Conservation (phyloP, 352 stramenopile species). For the Phytopythium chamaehyphon region DNA sequence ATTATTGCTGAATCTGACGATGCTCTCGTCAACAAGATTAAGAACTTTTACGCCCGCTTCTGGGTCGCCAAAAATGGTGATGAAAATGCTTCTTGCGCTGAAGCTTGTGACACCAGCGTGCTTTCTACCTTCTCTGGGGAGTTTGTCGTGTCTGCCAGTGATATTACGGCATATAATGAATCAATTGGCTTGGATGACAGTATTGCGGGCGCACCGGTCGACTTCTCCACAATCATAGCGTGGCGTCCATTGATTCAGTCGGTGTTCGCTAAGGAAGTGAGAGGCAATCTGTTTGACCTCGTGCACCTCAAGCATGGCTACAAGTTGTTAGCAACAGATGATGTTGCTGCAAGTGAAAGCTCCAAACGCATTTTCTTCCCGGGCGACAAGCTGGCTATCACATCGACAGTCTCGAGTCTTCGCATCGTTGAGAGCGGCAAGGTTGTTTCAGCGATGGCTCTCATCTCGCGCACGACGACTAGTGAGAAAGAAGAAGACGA, state of each 20-base stretch:
- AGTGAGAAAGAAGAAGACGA: slow-evolving; percentile 41
- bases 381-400: slow-evolving; percentile 70
- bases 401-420: slow-evolving; percentile 59
- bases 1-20: slow-evolving; percentile 38
- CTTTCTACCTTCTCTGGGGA: slow-evolving; percentile 53
- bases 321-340: slow-evolving; percentile 44
- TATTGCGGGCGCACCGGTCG: slow-evolving; percentile 36
- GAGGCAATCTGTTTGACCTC: slow-evolving; percentile 75
- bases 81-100: slow-evolving; percentile 51
- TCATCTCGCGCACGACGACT: slow-evolving; percentile 59
- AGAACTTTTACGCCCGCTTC: slow-evolving; percentile 75
- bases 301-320: slow-evolving; percentile 86
- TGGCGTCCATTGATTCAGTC: slow-evolving; percentile 83
- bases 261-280: slow-evolving; percentile 78
- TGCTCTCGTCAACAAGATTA: slow-evolving; percentile 54
- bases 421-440: slow-evolving; percentile 79
- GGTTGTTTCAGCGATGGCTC: slow-evolving; percentile 66
- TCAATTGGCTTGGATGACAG: slow-evolving; percentile 36
- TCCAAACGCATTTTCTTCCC: slow-evolving; percentile 38
- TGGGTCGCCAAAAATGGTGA: slow-evolving; percentile 59
- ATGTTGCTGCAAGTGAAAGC: background rate
- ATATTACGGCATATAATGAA: slow-evolving; percentile 58
- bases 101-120: slow-evolving; percentile 55
- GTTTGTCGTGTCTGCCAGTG: slow-evolving; percentile 49
- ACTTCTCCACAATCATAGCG: slow-evolving; percentile 75